Base-by-base conservation (phyloP, 129 eudicot genomes). In the Logfia minima region DNA sequence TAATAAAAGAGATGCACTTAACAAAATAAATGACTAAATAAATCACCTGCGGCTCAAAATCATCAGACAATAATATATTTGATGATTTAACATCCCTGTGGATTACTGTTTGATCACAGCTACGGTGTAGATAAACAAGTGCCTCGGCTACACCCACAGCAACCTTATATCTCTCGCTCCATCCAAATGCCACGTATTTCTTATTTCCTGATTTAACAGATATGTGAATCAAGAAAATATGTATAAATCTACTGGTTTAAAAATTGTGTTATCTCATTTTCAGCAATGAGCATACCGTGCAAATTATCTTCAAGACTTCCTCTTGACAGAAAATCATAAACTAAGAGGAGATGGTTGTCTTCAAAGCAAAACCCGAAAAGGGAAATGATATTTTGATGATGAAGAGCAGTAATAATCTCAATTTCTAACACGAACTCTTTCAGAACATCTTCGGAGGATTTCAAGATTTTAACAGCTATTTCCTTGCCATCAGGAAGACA, bases 11-110 rank as follows among this genome's bases (percentile, higher is more conserved):
- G 60, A 31, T 55, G 60, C 28, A 37, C 34, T 23, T 37, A 23
- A 59, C 19, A 34, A 75, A 68, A 28, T 24, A 24, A 22, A n/a
- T 2, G 13, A 60, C 21, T 7, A 75, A 76, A 52, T 8, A 53
- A 68, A 62, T 45, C 69, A 94, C 98, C 96, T 88, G 91, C 68
- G 98, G 98, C 80, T 94, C 98, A 72, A 81, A 94, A 83, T 89
- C 89, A 79, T 87, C 93, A 37, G 98, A 89, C 31, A 94, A 93
- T 63, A 94, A 90, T 55, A 94, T 86, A 75, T 94, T 94, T 75
- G 98, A 94, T 77, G 98, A 91, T 80, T 94, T 94, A 32, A 94
- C 96, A 86, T 94, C 98, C 76, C 98, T 82, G 74, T 94, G 98
- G 58, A 94, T 89, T 51, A 94, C 87, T 31, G 92, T 78, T 61